A percentile compares a stretch with the other conserved stretches of the same genome.
Conservation (phyloP, 2,329 filamentous ascomycete genomes). For the Plectosphaerella plurivora region DNA sequence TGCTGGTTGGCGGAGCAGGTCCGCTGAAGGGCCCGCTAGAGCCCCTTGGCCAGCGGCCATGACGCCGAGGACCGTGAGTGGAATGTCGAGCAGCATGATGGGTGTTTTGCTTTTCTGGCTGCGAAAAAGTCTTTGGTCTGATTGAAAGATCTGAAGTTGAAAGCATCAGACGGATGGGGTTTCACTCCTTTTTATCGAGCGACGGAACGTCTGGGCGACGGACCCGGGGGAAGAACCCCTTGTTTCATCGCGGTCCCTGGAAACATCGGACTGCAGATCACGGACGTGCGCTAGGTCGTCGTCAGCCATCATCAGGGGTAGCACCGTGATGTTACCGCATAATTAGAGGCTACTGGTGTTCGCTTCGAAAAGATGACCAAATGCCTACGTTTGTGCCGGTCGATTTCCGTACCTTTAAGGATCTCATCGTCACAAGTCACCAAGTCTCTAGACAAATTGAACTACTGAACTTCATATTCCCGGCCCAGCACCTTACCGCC, state of each 20-base stretch:
- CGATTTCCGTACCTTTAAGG: no score
- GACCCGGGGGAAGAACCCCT: background rate
- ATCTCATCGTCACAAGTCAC: no score
- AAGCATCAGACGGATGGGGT: background rate
- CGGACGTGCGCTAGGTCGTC: background rate
- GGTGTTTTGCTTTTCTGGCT: background rate
- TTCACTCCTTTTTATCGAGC: background rate
- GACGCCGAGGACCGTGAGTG: background rate
- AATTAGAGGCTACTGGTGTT: no score
- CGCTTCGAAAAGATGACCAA: no score
- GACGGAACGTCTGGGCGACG: background rate
- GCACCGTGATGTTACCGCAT: no score
- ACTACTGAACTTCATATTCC: no score
- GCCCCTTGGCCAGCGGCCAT: background rate
- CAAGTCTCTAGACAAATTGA: no score
- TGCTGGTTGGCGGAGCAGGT: background rate
- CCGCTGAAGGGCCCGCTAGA: background rate
- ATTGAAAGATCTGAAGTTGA: background rate
- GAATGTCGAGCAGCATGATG: background rate
- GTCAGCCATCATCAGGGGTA: no score
- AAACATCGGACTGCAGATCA: conserved; percentile 3
- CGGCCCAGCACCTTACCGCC: no score
- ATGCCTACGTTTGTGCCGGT: no score
- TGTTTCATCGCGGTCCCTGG: conserved; percentile 8
- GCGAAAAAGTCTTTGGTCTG: background rate